Evolutionary conservation across 2,329 filamentous ascomycete genomes (phyloP), one percentile per base, ranked within the genome.

Genomic region (Penicillium janthinellum): DNA sequence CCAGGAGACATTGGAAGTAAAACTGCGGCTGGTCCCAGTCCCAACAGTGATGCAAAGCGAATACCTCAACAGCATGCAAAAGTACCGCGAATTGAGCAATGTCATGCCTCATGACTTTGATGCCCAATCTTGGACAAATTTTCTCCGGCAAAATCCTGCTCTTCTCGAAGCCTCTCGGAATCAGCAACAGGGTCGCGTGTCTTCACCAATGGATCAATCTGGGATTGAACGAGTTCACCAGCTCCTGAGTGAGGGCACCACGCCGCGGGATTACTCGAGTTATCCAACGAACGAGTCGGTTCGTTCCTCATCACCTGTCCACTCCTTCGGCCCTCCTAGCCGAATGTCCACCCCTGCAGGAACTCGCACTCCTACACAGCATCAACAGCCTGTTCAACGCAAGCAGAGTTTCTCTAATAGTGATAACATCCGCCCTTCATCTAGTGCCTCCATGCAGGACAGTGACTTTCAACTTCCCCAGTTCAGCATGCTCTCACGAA

Each of bases 1-100:
- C 60, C 90, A 89, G 67, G 93, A 98, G 77, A 98, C 91, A 0
- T 79, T 99, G 60, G 95, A 99, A 78, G 94, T 99, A 65, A 96
- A 90, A 75, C 82, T 99, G 62, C 92, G 91, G 72, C 82, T 99
- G 58, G 89, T 92, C 1, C 89, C 89, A 15, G 88, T 96, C 38
- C 84, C 88, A 17, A 90, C 85, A 54, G 83, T 82, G 35, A 75
- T 84, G 64, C 84, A 87, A 72, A 84, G 79, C 63, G 84, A 88
- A 75, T 87, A 86, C 67, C 72, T 84, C 44, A 82, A 82, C 65
- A 86, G 80, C 62, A 86, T 87, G 82, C 84, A 86, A 65, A 83
- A 81, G 59, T 84, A 87, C 65, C 81, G 84, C 45, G 84, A 83
- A 64, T 70, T 86, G 57, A 88, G 83, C 73, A 82, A 83, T 63